Evolutionary conservation across 106 monocot genomes (phyloP).

Genomic region (Agapanthus africanus): DNA sequence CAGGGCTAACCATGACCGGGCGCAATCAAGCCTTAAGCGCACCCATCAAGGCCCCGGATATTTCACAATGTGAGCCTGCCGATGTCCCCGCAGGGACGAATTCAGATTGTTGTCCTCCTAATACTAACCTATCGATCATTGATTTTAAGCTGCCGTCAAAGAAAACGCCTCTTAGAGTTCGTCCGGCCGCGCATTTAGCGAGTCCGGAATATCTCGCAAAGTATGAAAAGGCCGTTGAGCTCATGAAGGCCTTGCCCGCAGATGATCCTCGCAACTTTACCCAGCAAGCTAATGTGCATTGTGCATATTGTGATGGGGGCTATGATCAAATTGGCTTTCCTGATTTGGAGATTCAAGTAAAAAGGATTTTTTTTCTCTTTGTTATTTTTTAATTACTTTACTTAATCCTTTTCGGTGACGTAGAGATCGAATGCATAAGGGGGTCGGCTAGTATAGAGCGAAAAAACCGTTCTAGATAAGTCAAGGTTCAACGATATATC

Average conservation of each 20-base stretch:
- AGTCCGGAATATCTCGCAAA: neutral
- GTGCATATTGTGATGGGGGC: slow-evolving; percentile 27
- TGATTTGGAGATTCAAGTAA: neutral
- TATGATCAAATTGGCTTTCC: slow-evolving; percentile 21
- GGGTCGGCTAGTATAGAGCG: too few species aligned
- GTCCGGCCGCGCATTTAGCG: neutral
- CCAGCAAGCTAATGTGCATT: slow-evolving; percentile 33
- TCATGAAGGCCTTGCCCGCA: slow-evolving; percentile 11
- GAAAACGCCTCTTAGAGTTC: neutral
- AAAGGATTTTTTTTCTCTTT: too few species aligned
- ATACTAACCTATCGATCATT: neutral
- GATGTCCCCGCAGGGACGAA: neutral
- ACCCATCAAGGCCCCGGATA: neutral
- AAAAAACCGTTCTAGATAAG: too few species aligned
- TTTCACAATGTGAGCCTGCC: neutral
- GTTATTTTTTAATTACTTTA: too few species aligned
- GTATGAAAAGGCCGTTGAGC: slow-evolving; percentile 4
- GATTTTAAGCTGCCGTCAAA: neutral
- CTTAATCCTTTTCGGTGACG: too few species aligned
- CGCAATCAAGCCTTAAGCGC: neutral
- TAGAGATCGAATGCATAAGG: too few species aligned
- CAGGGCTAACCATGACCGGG: neutral
- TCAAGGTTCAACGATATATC: too few species aligned
- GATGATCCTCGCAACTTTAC: slow-evolving; percentile 28
- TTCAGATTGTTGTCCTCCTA: slow-evolving; percentile 2